phyloP scores from a whole-genome alignment of 192 early-diverging fungal species.

The Allomyces javanicus region DNA sequence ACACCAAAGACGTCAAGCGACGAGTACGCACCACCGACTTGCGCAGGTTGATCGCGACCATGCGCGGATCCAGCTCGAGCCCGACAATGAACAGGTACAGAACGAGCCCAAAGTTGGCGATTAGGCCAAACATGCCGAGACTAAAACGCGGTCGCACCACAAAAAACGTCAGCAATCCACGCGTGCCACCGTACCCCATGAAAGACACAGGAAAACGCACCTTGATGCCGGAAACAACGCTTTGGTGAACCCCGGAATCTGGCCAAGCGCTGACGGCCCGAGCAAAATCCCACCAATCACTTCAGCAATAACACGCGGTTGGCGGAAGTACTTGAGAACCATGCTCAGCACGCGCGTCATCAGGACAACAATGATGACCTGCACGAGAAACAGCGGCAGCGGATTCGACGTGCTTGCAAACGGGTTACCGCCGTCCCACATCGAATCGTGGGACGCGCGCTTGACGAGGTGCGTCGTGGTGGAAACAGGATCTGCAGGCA shows the following conservation, averaged over 20 bases:
- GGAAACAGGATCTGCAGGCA: no score
- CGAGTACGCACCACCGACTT: constrained; percentile 14
- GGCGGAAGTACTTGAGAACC: constrained; percentile 34
- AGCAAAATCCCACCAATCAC: constrained; percentile 75
- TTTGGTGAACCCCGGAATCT: constrained; percentile 38
- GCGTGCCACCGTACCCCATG: no score
- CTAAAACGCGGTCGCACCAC: constrained; percentile 5
- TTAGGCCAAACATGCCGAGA: constrained; percentile 44
- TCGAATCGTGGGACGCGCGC: not conserved
- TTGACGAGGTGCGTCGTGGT: not conserved
- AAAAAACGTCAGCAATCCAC: no score
- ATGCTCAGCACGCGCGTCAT: constrained; percentile 48
- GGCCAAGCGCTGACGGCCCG: constrained; percentile 66
- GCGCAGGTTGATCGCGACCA: constrained; percentile 31
- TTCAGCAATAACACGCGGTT: constrained; percentile 82
- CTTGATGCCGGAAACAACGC: constrained; percentile 52
- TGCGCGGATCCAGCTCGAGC: constrained; percentile 52
- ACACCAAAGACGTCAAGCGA: no score
- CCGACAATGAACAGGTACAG: constrained; percentile 79
- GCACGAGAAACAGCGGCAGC: constrained; percentile 58
- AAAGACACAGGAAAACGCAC: no score
- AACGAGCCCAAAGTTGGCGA: constrained; percentile 74
- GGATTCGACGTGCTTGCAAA: constrained; percentile 16
- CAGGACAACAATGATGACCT: constrained; percentile 50
- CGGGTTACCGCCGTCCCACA: not conserved